These are phyloP conservation scores for Capsicum chinense DNA, from an alignment of 257 asterid genomes.

Conservation along the genomic window DNA sequence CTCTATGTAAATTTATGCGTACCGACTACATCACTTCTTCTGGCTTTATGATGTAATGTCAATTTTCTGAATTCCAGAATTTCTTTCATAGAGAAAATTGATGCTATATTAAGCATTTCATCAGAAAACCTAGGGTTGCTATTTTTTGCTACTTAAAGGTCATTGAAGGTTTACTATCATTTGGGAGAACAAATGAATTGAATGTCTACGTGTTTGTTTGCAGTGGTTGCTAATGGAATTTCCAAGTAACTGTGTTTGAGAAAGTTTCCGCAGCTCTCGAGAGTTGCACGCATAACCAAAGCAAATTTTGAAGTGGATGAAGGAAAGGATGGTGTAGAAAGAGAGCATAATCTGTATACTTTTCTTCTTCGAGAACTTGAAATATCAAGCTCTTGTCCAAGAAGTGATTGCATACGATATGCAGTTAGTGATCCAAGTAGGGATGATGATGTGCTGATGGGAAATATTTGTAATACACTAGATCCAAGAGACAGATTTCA, in stretches of 20 bases:
- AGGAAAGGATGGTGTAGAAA: constrained; percentile 40
- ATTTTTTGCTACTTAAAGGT: neutral
- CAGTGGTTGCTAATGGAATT: constrained; percentile 68
- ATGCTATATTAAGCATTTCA: neutral
- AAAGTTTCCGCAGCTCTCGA: constrained; percentile 62
- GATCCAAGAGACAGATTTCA: constrained; percentile 55
- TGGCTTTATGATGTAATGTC: neutral
- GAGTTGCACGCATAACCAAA: constrained; percentile 42
- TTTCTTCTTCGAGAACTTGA: constrained; percentile 60
- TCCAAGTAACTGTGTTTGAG: constrained; percentile 65
- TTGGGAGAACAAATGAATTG: constrained; percentile 17
- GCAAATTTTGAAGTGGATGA: constrained; percentile 28
- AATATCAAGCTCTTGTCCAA: constrained; percentile 46
- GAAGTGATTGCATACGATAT: constrained; percentile 54
- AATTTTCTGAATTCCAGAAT: neutral
- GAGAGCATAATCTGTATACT: constrained; percentile 64
- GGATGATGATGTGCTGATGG: constrained; percentile 50
- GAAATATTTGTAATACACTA: constrained; percentile 67
- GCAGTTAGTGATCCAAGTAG: constrained; percentile 85
- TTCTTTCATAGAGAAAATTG: neutral
- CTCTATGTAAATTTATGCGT: too few relatives aligned
- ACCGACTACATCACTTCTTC: neutral
- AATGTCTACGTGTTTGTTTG: constrained; percentile 37
- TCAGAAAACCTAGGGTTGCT: neutral
- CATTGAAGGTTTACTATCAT: neutral